phyloP scores from a whole-genome alignment of 805 yeast genomes.

The Zygosaccharomyces pseudorouxii region DNA sequence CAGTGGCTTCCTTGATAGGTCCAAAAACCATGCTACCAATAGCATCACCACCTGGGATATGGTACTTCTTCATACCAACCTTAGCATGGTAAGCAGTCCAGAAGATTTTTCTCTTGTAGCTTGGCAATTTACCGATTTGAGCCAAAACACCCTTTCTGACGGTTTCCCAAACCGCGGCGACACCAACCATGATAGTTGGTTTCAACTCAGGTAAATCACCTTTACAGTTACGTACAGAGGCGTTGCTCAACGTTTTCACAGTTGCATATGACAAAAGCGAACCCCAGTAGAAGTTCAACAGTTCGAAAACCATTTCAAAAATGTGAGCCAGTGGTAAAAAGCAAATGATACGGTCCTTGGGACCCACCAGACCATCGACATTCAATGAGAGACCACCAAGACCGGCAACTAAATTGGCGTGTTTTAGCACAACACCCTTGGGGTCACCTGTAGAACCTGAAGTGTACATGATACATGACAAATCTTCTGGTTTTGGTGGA shows the following conservation, averaged over 20 bases:
- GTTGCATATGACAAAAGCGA: constrained; percentile 82
- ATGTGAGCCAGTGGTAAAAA: constrained; percentile 96
- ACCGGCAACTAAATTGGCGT: constrained; percentile 71
- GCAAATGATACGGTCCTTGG: constrained; percentile 70
- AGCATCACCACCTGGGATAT: constrained; percentile 64
- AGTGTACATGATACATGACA: constrained; percentile 66
- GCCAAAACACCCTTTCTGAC: constrained; percentile 86
- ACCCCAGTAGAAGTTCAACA: constrained; percentile 83
- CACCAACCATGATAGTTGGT: constrained; percentile 97
- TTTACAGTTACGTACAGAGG: constrained; percentile 74
- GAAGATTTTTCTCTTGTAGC: constrained; percentile 68
- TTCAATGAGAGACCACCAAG: constrained; percentile 72
- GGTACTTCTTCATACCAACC: constrained; percentile 53
- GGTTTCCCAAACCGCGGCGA: constrained; percentile 97
- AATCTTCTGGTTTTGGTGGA: constrained; percentile 46
- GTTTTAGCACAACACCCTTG: constrained; percentile 69
- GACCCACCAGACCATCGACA: constrained; percentile 50
- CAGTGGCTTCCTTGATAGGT: constrained; percentile 89
- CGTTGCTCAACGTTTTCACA: constrained; percentile 84
- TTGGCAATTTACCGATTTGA: constrained; percentile 64
- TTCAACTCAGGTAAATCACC: constrained; percentile 84
- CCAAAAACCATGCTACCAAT: constrained; percentile 74
- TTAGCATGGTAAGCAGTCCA: constrained; percentile 86
- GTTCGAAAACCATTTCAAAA: constrained; percentile 86
- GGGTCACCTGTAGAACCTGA: constrained; percentile 79